A percentile compares a stretch with the other conserved stretches of the same genome.
These are phyloP conservation scores for Leucocoprinus sp. DNA, from an alignment of 768 basidiomycete genomes.

Conservation along the genomic window DNA sequence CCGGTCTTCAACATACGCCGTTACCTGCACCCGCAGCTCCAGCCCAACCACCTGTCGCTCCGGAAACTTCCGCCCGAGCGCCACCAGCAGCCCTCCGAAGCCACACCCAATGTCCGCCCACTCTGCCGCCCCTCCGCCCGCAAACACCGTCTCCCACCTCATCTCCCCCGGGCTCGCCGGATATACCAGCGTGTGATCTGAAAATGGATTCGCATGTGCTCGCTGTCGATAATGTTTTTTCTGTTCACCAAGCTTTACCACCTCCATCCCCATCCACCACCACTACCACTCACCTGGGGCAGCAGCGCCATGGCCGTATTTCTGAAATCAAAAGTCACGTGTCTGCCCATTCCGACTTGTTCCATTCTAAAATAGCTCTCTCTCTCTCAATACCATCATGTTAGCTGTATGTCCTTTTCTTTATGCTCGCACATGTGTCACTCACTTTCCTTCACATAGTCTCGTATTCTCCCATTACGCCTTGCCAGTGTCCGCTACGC, in stretches of 20 bases:
- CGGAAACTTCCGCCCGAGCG: slow-evolving; percentile 85
- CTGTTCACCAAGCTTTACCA: too few species aligned
- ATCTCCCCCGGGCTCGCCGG: slow-evolving; percentile 67
- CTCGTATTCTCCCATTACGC: slow-evolving; percentile 41
- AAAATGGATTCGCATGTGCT: slow-evolving; percentile 82
- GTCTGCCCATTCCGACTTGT: slow-evolving; percentile 14
- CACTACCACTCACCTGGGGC: slow-evolving; percentile 41
- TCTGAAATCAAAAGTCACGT: too few species aligned
- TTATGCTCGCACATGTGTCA: background rate
- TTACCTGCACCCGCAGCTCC: slow-evolving; percentile 96
- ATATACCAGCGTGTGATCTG: slow-evolving; percentile 83
- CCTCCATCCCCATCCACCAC: too few species aligned
- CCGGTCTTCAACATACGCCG: slow-evolving; percentile 91
- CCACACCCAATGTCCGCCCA: slow-evolving; percentile 98
- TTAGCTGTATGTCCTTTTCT: slow-evolving; percentile 26
- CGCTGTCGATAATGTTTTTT: slow-evolving; percentile 82
- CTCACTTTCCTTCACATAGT: slow-evolving; percentile 25
- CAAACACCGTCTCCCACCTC: slow-evolving; percentile 82
- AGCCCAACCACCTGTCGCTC: slow-evolving; percentile 92
- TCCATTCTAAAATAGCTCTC: slow-evolving; percentile 7
- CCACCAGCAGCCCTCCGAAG: slow-evolving; percentile 88
- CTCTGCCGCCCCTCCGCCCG: slow-evolving; percentile 70
- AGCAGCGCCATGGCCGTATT: slow-evolving; percentile 23
- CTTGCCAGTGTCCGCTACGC: slow-evolving; percentile 47
- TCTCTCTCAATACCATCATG: slow-evolving; percentile 31